Evolutionary conservation across 2,329 filamentous ascomycete genomes (phyloP).

Genomic region (Hypoxylon sp.): DNA sequence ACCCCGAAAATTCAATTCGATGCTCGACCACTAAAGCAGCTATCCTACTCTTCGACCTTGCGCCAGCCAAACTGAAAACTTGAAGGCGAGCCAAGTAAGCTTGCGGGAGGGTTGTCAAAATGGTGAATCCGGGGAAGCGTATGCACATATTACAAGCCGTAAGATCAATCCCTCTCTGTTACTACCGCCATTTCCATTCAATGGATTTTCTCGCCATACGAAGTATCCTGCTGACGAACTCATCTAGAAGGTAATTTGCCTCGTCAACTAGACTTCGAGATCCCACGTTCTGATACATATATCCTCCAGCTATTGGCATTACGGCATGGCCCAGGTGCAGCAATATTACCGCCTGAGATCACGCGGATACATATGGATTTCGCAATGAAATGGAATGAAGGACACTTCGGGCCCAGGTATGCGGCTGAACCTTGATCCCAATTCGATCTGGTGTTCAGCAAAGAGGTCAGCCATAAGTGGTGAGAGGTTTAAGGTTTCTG

Average conservation of each 20-base stretch:
- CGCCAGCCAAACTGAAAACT: slow-evolving; percentile 35
- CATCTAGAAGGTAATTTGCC: slow-evolving; percentile 50
- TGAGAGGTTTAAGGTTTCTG: slow-evolving; percentile 2
- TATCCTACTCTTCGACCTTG: slow-evolving; percentile 23
- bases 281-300: slow-evolving; percentile 19
- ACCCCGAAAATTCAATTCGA: slow-evolving; percentile 36
- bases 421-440: slow-evolving; percentile 35
- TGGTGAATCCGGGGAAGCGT: slow-evolving; percentile 55
- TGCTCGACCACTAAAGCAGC: background rate
- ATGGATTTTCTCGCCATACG: background rate
- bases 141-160: slow-evolving; percentile 54
- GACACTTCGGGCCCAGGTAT: slow-evolving; percentile 81
- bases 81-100: slow-evolving; percentile 44
- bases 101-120: slow-evolving; percentile 48
- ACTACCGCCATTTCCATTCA: background rate
- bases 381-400: slow-evolving; percentile 69
- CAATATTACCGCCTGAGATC: slow-evolving; percentile 81
- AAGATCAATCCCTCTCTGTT: slow-evolving; percentile 29
- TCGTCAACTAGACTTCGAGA: slow-evolving; percentile 1
- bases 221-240: slow-evolving; percentile 43
- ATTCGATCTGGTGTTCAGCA: background rate
- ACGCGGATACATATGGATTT: slow-evolving; percentile 82
- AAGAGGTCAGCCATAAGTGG: background rate
- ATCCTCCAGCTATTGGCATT: slow-evolving; percentile 58
- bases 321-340: slow-evolving; percentile 85